A percentile compares a stretch with the other conserved stretches of the same genome.
Conservation (phyloP, 2,329 filamentous ascomycete genomes). For the Setomelanomma holmii region DNA sequence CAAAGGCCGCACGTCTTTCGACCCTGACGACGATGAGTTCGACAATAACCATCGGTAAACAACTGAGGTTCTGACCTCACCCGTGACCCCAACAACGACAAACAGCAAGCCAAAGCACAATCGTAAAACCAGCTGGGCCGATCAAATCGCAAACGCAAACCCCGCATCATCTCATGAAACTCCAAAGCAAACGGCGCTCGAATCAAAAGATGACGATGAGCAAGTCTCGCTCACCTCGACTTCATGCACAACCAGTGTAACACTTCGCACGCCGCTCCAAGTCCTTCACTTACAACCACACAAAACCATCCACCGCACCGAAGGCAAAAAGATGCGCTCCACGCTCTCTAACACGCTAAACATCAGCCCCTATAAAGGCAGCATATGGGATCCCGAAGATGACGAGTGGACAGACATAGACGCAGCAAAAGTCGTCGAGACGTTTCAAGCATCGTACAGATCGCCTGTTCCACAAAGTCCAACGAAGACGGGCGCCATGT, state of each 20-base stretch:
- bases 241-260: neutral
- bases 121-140: neutral
- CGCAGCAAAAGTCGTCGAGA: constrained; percentile 4
- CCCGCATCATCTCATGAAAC: neutral
- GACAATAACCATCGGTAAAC: neutral
- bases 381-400: constrained; percentile 19
- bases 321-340: neutral
- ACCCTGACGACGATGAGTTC: neutral
- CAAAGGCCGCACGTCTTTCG: neutral
- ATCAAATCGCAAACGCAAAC: neutral
- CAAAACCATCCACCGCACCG: neutral
- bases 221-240: neutral
- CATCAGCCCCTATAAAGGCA: constrained; percentile 1
- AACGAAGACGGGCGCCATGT: neutral
- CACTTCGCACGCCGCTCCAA: neutral
- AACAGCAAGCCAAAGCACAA: neutral
- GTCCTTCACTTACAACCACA: neutral
- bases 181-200: neutral
- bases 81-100: neutral
- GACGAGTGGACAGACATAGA: constrained; percentile 15
- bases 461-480: neutral
- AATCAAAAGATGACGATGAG: neutral
- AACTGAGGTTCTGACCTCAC: neutral
- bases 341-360: neutral
- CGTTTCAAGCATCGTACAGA: constrained; percentile 13